Evolutionary conservation across 495 filamentous ascomycete genomes (phyloP).

Genomic region (Penicillium cosmopolitanum): DNA sequence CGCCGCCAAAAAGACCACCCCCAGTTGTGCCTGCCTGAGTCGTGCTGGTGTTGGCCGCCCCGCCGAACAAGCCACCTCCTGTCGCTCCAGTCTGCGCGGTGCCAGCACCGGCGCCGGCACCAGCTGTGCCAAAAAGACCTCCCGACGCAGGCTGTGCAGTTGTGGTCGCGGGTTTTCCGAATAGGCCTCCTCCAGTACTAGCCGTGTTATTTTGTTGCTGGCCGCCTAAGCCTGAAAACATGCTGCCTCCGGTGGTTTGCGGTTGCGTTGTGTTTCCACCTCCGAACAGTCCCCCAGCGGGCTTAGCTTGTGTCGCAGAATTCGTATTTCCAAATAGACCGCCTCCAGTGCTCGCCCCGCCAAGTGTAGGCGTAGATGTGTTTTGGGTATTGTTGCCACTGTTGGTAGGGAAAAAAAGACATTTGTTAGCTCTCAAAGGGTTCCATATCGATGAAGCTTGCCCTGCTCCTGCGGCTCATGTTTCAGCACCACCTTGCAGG

Average conservation of each 20-base stretch:
- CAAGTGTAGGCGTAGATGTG: constrained; percentile 35
- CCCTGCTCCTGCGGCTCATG: neutral
- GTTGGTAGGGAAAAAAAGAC: neutral
- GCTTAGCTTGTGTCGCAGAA: constrained; percentile 39
- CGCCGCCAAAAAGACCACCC: constrained; percentile 43
- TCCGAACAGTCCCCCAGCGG: constrained; percentile 54
- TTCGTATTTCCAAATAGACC: constrained; percentile 44
- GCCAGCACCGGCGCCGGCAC: constrained; percentile 37
- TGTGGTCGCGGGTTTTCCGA: constrained; percentile 49
- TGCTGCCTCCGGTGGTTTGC: constrained; percentile 43
- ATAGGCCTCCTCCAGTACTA: constrained; percentile 48
- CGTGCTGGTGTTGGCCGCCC: neutral
- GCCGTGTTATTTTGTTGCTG: constrained; percentile 33
- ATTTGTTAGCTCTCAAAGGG: neutral
- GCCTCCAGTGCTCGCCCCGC: constrained; percentile 31
- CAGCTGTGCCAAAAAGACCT: constrained; percentile 50
- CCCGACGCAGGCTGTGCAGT: constrained; percentile 49
- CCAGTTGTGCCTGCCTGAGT: constrained; percentile 1
- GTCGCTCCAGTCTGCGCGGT: constrained; percentile 15
- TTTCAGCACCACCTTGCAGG: neutral
- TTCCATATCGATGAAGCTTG: neutral
- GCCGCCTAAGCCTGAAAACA: constrained; percentile 41
- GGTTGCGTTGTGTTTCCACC: constrained; percentile 36
- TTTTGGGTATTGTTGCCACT: constrained; percentile 34
- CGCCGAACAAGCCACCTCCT: constrained; percentile 40